phyloP scores from a whole-genome alignment of 176 grass and related monocot genomes.

The Ampelocalamus luodianensis region DNA sequence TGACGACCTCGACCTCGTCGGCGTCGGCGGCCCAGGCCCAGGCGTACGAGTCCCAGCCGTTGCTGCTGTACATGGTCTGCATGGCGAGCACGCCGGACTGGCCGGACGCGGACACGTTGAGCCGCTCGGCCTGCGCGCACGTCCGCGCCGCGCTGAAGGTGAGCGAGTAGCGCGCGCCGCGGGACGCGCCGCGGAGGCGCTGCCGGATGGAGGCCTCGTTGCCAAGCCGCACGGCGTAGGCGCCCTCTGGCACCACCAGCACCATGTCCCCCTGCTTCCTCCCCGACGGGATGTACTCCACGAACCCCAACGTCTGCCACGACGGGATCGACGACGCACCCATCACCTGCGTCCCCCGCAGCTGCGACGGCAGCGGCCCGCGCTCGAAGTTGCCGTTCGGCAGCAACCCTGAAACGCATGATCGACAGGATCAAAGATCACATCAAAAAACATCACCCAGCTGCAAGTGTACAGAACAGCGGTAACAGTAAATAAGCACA shows the following conservation, averaged over 20 bases:
- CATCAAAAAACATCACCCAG: not conserved
- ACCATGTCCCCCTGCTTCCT: conserved; percentile 84
- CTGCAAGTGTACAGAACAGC: not conserved
- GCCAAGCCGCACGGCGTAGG: conserved; percentile 74
- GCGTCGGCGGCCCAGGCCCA: conserved; percentile 69
- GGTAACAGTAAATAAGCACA: not conserved
- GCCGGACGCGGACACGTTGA: conserved; percentile 74
- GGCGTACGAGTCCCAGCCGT: conserved; percentile 91
- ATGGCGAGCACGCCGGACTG: conserved; percentile 67
- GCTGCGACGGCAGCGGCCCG: conserved; percentile 53
- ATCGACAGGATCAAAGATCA: not conserved
- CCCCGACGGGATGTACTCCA: conserved; percentile 89
- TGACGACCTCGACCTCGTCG: conserved; percentile 58
- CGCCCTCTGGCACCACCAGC: conserved; percentile 77
- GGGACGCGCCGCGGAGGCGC: conserved; percentile 28
- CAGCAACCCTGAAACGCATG: conserved; percentile 54
- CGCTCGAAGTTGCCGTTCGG: conserved; percentile 93
- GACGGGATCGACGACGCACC: conserved; percentile 55
- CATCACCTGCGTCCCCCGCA: conserved; percentile 75
- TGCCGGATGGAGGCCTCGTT: conserved; percentile 90
- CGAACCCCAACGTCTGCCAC: conserved; percentile 69
- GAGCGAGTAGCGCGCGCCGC: conserved; percentile 64
- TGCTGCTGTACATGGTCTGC: conserved; percentile 98
- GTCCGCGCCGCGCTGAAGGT: conserved; percentile 83
- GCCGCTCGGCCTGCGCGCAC: conserved; percentile 75